phyloP scores from a whole-genome alignment of 1,284 basidiomycete species.

The Ustilago shanxiensis region DNA sequence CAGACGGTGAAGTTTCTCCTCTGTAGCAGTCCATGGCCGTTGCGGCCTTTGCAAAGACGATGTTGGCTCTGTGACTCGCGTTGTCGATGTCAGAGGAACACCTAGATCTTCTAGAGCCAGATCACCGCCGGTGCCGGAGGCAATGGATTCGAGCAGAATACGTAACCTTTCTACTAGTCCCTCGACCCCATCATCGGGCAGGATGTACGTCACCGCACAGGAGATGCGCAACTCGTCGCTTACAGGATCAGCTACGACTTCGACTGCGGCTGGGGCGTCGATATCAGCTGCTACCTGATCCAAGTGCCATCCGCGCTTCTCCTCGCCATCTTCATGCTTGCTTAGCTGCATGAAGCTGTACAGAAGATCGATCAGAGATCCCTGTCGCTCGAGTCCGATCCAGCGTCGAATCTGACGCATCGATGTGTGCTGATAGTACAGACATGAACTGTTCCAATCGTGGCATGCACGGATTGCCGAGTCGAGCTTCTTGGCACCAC shows the following conservation, averaged over 20 bases:
- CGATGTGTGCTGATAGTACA: slow-evolving; percentile 18
- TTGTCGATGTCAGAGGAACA: no score
- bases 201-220: slow-evolving; percentile 1
- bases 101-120: slow-evolving; percentile 6
- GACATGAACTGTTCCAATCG: slow-evolving; percentile 17
- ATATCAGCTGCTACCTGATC: slow-evolving; percentile 17
- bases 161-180: slow-evolving; percentile 6
- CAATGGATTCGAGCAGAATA: slow-evolving; percentile 10
- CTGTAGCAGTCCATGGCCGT: no score
- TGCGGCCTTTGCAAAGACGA: no score
- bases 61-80: no score
- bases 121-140: neutral
- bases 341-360: slow-evolving; percentile 20
- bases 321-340: neutral
- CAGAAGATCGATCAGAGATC: slow-evolving; percentile 11
- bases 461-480: slow-evolving; percentile 9
- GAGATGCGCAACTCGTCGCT: slow-evolving; percentile 23
- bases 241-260: slow-evolving; percentile 7
- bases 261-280: slow-evolving; percentile 20
- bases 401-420: slow-evolving; percentile 21
- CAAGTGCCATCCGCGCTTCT: slow-evolving; percentile 3
- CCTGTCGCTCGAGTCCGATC: slow-evolving; percentile 16
- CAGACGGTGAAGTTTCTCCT: no score
- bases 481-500: neutral
- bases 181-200: slow-evolving; percentile 12